Evolutionary conservation across 2,329 filamentous ascomycete species (phyloP), one percentile per base, ranked within the genome.

Genomic region (Fusarium vanettenii): DNA sequence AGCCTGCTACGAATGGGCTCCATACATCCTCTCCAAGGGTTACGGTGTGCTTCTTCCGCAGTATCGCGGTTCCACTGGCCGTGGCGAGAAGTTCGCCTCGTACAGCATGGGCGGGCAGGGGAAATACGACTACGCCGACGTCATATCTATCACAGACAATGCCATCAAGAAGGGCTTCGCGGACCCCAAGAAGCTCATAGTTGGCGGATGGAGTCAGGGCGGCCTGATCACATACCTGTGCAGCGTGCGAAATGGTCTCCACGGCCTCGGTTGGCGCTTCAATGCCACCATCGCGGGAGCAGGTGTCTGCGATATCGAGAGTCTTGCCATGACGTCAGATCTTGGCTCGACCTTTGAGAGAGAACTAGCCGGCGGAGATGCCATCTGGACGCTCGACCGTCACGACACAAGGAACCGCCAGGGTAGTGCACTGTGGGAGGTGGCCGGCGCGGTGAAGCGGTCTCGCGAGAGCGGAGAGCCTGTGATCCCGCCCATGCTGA

Each of bases 181-280:
- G 0, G 79, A 86, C 33, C 39, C 71, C 1, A 57, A 80, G 3
- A 78, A 76, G 3, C 70, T 86, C 1, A 72, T 83, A 2, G 81
- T 84, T 0, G 82, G 81, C 2, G 84, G 84, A 1, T 83, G 78
- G 76, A 81, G 79, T 25, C 82, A 85, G 69, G 84, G 84, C 11
- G 84, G 84, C 2, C 82, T 81, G 16, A 70, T 86, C 1, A 76
- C 80, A 3, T 85, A 83, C 69, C 78, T 86, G 2, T 79, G 78
- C 31, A 76, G 78, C 27, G 82, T 82, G 3, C 80, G 83, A 16
- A 84, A 85, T 64, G 82, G 82, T 6, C 66, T 76, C 1, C 77
- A 81, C 61, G 75, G 66, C 1, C 71, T 76, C 0, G 82, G 78
- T 2, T 85, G 84, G 83, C 72, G 74, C 4, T 85, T 84, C 73